Conservation (phyloP, 148 eudicot genomes). For the Silene conica region DNA sequence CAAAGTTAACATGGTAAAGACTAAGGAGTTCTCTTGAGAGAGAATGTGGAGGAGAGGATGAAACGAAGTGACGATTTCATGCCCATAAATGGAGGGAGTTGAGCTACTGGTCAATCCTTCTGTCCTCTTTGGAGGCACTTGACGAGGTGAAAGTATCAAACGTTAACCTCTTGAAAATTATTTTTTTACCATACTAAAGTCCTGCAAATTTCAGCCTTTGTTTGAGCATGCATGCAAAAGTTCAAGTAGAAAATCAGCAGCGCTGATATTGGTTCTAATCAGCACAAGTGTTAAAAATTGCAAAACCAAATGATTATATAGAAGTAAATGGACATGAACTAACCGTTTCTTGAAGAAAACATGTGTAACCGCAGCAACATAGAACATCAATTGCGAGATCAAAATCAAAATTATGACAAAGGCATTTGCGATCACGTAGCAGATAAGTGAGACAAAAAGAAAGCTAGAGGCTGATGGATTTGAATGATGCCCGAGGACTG, state of each 20-base stretch:
- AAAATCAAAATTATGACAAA: constrained; percentile 47
- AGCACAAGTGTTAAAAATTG: background rate
- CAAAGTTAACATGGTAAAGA: too few relatives aligned
- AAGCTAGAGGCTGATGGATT: constrained; percentile 59
- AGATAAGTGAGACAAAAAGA: constrained; percentile 54
- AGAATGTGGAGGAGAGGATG: too few relatives aligned
- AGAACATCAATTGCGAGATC: constrained; percentile 49
- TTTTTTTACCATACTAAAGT: background rate
- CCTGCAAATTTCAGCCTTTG: background rate
- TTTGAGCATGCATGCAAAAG: background rate
- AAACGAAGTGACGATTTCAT: too few relatives aligned
- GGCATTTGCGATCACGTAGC: constrained; percentile 79
- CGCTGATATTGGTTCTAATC: background rate
- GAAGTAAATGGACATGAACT: constrained; percentile 26
- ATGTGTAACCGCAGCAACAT: constrained; percentile 50
- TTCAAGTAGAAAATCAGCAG: background rate
- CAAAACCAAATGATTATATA: background rate
- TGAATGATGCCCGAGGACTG: constrained; percentile 45
- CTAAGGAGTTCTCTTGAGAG: too few relatives aligned
- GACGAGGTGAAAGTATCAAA: background rate
- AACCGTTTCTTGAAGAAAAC: constrained; percentile 78
- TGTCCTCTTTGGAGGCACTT: too few relatives aligned
- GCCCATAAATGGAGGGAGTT: too few relatives aligned
- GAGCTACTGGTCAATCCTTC: too few relatives aligned
- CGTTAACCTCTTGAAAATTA: background rate